These are phyloP conservation scores for Thielaviopsis populi DNA, from an alignment of 2,329 filamentous ascomycete species.

Conservation along the genomic window DNA sequence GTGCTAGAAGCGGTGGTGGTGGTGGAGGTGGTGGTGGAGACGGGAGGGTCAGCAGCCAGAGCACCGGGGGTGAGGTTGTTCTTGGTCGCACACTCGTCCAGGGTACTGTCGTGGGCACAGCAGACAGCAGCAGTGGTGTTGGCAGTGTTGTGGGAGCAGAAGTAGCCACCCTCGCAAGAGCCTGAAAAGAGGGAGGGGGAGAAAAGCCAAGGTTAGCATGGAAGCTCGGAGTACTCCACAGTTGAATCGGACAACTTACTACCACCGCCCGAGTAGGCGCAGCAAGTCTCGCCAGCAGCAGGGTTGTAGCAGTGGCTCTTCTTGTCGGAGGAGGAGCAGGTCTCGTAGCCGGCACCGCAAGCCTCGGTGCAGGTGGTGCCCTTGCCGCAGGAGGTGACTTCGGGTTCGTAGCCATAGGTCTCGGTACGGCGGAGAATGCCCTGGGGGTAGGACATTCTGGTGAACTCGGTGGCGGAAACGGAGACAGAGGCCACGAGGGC, in stretches of 20 bases:
- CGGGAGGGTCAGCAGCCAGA: conserved; percentile 25
- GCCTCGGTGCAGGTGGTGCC: conserved; percentile 40
- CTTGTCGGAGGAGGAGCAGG: conserved; percentile 35
- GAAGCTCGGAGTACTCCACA: too few relatives aligned
- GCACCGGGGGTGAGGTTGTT: conserved; percentile 35
- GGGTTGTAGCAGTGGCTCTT: conserved; percentile 45
- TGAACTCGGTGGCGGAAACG: conserved; percentile 23
- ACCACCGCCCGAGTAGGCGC: conserved; percentile 36
- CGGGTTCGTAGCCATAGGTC: conserved; percentile 33
- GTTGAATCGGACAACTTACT: conserved; percentile 39
- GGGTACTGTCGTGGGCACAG: conserved; percentile 41
- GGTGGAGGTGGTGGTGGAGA: conserved; percentile 22
- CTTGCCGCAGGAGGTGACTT: conserved; percentile 32
- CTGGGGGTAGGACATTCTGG: conserved; percentile 26
- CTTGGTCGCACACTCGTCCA: conserved; percentile 38
- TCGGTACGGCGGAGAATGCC: conserved; percentile 31
- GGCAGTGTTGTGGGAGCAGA: conserved; percentile 41
- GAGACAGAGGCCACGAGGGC: conserved; percentile 24
- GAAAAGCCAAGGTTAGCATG: conserved; percentile 14
- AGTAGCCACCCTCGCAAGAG: conserved; percentile 46
- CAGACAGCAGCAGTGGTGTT: conserved; percentile 30
- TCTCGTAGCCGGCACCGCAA: conserved; percentile 35
- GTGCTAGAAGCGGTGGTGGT: conserved; percentile 22
- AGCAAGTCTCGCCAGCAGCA: conserved; percentile 38
- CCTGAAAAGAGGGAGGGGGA: too few relatives aligned